phyloP scores from a whole-genome alignment of 1,139 yeast species.

The Yamadazyma membranifaciens region DNA sequence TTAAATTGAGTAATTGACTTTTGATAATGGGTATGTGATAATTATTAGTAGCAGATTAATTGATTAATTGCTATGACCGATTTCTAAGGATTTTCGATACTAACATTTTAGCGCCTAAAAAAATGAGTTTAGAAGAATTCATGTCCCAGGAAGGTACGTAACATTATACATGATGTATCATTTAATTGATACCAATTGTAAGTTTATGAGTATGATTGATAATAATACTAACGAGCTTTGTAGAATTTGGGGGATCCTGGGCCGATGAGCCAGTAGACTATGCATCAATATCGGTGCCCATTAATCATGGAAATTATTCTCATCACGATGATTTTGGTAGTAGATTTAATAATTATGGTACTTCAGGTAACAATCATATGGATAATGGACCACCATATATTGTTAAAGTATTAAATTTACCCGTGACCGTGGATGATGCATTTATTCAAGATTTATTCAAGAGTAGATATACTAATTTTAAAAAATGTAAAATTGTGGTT shows the following conservation, averaged over 20 bases:
- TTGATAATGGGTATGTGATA: slow-evolving; percentile 1
- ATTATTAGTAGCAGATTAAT: neutral
- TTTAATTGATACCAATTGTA: neutral
- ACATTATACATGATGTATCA: neutral
- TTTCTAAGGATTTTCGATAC: slow-evolving; percentile 3
- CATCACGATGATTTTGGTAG: slow-evolving; percentile 1
- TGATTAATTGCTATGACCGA: no score
- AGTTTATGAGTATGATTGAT: no score
- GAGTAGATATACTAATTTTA: slow-evolving; percentile 40
- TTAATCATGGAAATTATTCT: slow-evolving; percentile 25
- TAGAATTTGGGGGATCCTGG: slow-evolving; percentile 64
- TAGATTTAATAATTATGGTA: neutral
- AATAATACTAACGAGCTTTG: neutral
- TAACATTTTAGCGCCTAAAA: slow-evolving; percentile 33
- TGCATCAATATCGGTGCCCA: slow-evolving; percentile 62
- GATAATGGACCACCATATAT: slow-evolving; percentile 56
- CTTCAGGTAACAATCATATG: slow-evolving; percentile 6
- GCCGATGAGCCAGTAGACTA: slow-evolving; percentile 76
- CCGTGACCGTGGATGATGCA: slow-evolving; percentile 36
- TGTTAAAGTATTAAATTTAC: slow-evolving; percentile 52
- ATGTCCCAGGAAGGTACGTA: slow-evolving; percentile 52
- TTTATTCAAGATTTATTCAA: slow-evolving; percentile 44
- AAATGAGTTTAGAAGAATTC: slow-evolving; percentile 54
- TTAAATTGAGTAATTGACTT: neutral
- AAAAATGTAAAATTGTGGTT: slow-evolving; percentile 41